Evolutionary conservation across 208 protist genomes (phyloP).

Genomic region (Leptomonas pyrrhocoris): DNA sequence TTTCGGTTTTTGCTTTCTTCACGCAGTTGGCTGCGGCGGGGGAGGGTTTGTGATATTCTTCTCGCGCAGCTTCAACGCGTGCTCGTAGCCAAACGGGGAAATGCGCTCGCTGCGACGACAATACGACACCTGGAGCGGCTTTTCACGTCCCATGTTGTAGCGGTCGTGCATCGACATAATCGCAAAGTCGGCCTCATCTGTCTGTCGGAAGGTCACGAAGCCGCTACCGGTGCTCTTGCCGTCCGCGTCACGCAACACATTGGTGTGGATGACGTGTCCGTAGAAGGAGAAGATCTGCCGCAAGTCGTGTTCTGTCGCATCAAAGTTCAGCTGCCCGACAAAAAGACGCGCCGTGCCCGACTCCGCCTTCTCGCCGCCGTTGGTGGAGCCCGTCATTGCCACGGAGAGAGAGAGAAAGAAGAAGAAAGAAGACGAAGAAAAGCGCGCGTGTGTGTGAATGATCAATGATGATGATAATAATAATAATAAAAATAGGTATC

Average conservation of each 20-base stretch:
- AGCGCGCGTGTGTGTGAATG: no score
- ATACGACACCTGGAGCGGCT: slow-evolving; percentile 80
- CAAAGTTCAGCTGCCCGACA: slow-evolving; percentile 78
- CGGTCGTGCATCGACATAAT: slow-evolving; percentile 70
- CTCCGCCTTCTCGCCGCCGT: slow-evolving; percentile 14
- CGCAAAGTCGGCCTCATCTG: slow-evolving; percentile 72
- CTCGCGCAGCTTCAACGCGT: slow-evolving; percentile 57
- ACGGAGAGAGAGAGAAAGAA: not conserved
- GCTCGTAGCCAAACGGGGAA: slow-evolving; percentile 64
- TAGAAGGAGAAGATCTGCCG: slow-evolving; percentile 77
- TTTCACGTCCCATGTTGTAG: slow-evolving; percentile 82
- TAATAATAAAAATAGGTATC: no score
- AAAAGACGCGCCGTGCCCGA: slow-evolving; percentile 56
- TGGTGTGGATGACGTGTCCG: slow-evolving; percentile 70
- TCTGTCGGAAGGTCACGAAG: slow-evolving; percentile 76
- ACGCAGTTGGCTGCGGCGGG: slow-evolving; percentile 39
- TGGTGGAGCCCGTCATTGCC: slow-evolving; percentile 10
- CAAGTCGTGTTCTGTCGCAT: slow-evolving; percentile 68
- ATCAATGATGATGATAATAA: no score
- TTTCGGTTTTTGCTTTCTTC: slow-evolving; percentile 5
- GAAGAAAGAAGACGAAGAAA: slow-evolving; percentile 3
- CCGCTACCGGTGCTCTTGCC: slow-evolving; percentile 60
- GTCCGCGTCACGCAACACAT: slow-evolving; percentile 63
- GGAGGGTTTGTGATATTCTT: slow-evolving; percentile 71
- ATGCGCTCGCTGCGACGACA: slow-evolving; percentile 62